Conservation (phyloP, 495 filamentous ascomycete species). For the Hyaloscypha variabilis region DNA sequence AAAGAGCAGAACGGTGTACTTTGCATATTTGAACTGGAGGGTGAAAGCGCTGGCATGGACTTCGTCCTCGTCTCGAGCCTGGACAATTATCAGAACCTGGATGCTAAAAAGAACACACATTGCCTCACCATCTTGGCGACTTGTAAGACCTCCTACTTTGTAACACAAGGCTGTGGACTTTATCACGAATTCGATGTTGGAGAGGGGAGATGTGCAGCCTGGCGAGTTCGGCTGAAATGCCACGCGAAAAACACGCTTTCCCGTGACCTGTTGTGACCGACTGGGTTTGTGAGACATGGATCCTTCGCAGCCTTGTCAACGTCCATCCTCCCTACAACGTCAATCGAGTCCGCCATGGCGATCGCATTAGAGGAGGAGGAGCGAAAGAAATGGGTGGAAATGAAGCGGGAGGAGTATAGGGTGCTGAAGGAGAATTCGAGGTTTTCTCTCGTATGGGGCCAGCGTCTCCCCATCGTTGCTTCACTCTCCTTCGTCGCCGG, state of each 20-base stretch:
- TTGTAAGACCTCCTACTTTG: background rate
- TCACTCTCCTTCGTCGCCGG: constrained; percentile 65
- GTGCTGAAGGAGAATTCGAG: constrained; percentile 48
- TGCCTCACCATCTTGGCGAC: background rate
- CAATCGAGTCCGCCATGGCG: constrained; percentile 19
- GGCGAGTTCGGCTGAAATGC: background rate
- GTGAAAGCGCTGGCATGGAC: constrained; percentile 50
- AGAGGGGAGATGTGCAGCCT: background rate
- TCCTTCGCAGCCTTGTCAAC: constrained; percentile 11
- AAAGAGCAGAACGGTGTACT: constrained; percentile 75
- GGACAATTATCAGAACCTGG: background rate
- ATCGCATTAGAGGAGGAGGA: constrained; percentile 19
- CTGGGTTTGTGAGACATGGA: constrained; percentile 2
- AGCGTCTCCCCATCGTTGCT: constrained; percentile 66
- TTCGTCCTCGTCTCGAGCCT: constrained; percentile 1
- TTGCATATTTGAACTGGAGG: constrained; percentile 78
- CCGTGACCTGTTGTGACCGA: background rate
- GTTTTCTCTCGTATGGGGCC: constrained; percentile 62
- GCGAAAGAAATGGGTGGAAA: background rate
- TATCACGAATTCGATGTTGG: background rate
- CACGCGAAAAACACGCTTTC: background rate
- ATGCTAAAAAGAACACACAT: background rate
- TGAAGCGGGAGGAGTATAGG: constrained; percentile 36
- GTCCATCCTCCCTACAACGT: constrained; percentile 10
- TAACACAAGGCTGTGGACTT: background rate